Base-by-base conservation (phyloP, 2,329 filamentous ascomycete species). In the Zymoseptoria passerinii region DNA sequence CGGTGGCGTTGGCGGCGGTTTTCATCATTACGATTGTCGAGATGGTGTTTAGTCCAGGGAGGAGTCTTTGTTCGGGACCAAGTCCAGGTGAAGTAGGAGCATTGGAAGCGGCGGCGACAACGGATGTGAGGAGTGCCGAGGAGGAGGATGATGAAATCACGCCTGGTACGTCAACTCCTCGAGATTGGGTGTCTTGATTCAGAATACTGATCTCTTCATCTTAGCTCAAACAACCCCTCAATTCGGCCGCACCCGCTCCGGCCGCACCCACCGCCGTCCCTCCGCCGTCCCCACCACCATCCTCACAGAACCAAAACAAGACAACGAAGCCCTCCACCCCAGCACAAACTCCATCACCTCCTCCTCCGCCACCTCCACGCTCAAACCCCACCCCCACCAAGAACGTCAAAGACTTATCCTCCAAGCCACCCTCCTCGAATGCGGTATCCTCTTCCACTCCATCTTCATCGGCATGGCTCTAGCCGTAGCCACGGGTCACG, bases 201-300 rank as follows among this genome's bases (percentile, higher is more conserved):
- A n/a, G n/a, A n/a, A n/a, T 23, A 23, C 29, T 29, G 23, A 20
- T 48, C 19, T 18, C 8, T 28, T 56, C 92, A 80, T 60, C 91
- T 79, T 74, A 97, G 92, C 1, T 92, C 94, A 73, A 97, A 97
- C 57, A 85, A 95, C 6, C 91, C 92, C 35, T 83, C 81, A 23
- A 87, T 89, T 63, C 35, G 61, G 61, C 28, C 53, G 59, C 28
- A 59, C 61, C 8, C 59, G 61, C 10, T 63, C 61, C 23, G 61
- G 61, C 28, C 48, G 61, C 28, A 55, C 56, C 16, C 54, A 63
- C 20, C 59, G 58, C 3, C 35, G 35, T 4, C 35, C 35, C 2
- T 44, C 35, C 35, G 13, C n/a, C 13, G 10, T 44, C 13, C 35
- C 35, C 5, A 44, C 10, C 16, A 44, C 35, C 16, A n/a, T 4